Evolutionary conservation across 2,329 filamentous ascomycete genomes (phyloP).

Genomic region (Bipolaris sorokiniana): DNA sequence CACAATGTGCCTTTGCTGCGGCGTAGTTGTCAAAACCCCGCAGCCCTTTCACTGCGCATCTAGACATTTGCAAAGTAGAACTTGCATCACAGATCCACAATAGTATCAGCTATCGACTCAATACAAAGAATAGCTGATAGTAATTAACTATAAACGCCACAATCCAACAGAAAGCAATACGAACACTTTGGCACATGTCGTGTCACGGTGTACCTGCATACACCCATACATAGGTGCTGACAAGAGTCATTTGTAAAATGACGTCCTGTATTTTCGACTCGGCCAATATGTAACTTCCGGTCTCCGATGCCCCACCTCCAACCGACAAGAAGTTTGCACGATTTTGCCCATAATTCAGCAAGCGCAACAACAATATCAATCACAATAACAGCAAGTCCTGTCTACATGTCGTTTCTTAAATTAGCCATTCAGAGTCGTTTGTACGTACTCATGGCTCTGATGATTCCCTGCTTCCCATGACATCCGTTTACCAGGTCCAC

Average conservation of each 20-base stretch:
- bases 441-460: background rate
- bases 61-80: background rate
- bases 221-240: background rate
- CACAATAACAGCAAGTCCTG: background rate
- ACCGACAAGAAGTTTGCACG: background rate
- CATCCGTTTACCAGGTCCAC: conserved; percentile 2
- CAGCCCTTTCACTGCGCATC: conserved; percentile 1
- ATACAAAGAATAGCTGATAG: background rate
- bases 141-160: background rate
- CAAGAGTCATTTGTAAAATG: background rate
- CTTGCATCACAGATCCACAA: background rate
- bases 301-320: background rate
- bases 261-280: background rate
- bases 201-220: background rate
- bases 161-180: background rate
- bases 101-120: conserved; percentile 1
- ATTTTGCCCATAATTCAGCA: background rate
- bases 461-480: background rate
- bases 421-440: background rate
- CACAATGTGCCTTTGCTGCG: conserved; percentile 3
- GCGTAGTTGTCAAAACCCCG: background rate
- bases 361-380: background rate
- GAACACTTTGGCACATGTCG: background rate
- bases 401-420: background rate
- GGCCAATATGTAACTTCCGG: background rate